A percentile compares a stretch with the other conserved stretches of the same genome.
phyloP scores from a whole-genome alignment of 257 asterid genomes.

The Anisodus acutangulus region DNA sequence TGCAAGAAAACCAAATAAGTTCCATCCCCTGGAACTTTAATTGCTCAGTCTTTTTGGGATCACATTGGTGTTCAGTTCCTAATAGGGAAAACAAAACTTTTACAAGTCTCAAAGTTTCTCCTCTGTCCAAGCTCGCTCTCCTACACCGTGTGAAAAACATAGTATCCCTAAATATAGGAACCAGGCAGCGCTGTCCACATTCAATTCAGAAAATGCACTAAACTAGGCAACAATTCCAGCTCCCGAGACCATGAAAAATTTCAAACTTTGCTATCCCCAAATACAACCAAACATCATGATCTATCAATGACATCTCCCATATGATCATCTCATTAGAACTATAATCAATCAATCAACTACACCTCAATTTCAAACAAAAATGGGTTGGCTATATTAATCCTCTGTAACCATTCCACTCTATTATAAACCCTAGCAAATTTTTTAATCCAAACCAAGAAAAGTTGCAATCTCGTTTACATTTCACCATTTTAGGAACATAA shows the following conservation, averaged over 20 bases:
- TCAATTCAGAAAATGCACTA: conserved; percentile 16
- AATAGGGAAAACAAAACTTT: not conserved
- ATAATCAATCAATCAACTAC: not conserved
- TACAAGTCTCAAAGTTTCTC: not conserved
- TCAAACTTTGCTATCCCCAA: conserved; percentile 1
- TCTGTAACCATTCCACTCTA: not conserved
- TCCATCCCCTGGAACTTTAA: not conserved
- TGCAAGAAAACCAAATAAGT: not conserved
- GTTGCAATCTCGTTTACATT: not conserved
- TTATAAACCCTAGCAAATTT: conserved; percentile 19
- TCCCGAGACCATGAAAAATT: not conserved
- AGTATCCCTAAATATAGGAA: not conserved
- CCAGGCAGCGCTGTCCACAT: not conserved
- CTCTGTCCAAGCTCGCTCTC: not conserved
- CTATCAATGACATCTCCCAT: not conserved
- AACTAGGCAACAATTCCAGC: conserved; percentile 7
- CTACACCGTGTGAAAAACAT: not conserved
- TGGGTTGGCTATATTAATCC: not conserved
- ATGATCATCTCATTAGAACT: not conserved
- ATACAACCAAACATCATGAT: conserved; percentile 5
- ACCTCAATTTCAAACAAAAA: not conserved
- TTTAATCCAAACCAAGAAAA: conserved; percentile 5
- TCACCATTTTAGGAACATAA: not conserved
- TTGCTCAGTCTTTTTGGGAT: not conserved
- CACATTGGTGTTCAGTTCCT: conserved; percentile 19